A percentile compares a stretch with the other conserved stretches of the same genome.
phyloP scores from a whole-genome alignment of 257 asterid species.

The Vinca minor region DNA sequence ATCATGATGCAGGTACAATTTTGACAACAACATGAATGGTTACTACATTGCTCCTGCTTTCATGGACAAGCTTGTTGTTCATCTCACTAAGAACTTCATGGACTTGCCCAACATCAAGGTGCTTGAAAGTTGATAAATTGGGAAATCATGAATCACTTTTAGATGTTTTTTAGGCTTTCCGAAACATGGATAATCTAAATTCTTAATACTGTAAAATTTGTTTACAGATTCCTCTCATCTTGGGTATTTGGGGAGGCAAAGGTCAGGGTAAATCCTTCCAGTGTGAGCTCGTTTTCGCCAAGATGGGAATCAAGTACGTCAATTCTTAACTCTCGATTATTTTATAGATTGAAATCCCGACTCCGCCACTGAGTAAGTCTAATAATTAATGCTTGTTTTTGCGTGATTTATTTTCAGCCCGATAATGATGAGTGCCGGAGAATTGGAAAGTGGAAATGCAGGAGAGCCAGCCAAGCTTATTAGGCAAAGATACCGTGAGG shows the following conservation, averaged over 20 bases:
- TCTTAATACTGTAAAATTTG: background rate
- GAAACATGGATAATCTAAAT: background rate
- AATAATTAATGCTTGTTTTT: no score
- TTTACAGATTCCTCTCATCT: slow-evolving; percentile 57
- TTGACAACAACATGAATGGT: slow-evolving; percentile 67
- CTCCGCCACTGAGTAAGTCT: no score
- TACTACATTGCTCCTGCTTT: slow-evolving; percentile 78
- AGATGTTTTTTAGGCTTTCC: background rate
- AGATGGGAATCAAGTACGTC: slow-evolving; percentile 83
- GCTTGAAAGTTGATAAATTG: background rate
- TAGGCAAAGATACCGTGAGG: slow-evolving; percentile 70
- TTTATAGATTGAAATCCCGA: no score
- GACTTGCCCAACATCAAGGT: slow-evolving; percentile 77
- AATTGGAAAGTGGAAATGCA: slow-evolving; percentile 62
- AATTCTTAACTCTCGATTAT: no score
- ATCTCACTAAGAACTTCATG: slow-evolving; percentile 68
- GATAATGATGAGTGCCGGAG: slow-evolving; percentile 89
- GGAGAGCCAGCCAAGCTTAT: slow-evolving; percentile 69
- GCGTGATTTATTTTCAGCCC: no score
- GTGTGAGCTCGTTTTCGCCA: slow-evolving; percentile 75
- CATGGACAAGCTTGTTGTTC: slow-evolving; percentile 85
- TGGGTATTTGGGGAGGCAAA: slow-evolving; percentile 97
- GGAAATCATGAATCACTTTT: no score
- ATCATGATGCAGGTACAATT: slow-evolving; percentile 17
- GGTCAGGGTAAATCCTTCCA: slow-evolving; percentile 94